Percentiles rank a stretch among this genome's conserved stretches.
Conservation (phyloP, 2,329 filamentous ascomycete species). For the Talaromyces sp. region DNA sequence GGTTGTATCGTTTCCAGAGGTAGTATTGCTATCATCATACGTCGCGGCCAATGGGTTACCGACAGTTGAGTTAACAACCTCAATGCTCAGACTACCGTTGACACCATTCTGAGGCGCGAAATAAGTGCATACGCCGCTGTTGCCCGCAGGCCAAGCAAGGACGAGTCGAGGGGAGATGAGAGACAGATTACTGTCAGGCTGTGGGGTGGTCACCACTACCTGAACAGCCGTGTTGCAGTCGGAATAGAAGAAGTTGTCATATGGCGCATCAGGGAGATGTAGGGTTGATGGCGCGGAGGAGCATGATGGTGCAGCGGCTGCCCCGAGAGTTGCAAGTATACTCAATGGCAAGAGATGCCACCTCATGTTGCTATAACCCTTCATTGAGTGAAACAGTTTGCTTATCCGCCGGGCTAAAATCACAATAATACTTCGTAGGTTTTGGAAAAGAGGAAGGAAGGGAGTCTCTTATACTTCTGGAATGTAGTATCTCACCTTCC, state of each 20-base stretch:
- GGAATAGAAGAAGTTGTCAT: constrained; percentile 65
- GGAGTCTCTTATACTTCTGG: background rate
- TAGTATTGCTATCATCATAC: constrained; percentile 32
- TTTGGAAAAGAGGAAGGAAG: background rate
- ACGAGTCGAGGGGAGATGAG: constrained; percentile 60
- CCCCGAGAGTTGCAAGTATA: background rate
- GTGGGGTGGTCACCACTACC: constrained; percentile 61
- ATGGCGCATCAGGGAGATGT: constrained; percentile 57
- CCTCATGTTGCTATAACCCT: background rate
- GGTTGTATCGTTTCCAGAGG: constrained; percentile 27
- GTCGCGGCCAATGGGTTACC: constrained; percentile 51
- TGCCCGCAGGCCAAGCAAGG: constrained; percentile 65
- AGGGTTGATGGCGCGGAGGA: constrained; percentile 39
- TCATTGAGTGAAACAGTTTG: background rate
- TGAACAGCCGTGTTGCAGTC: constrained; percentile 62
- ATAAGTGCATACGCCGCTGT: constrained; percentile 59
- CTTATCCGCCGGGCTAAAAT: background rate
- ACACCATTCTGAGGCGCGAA: constrained; percentile 56
- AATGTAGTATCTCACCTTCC: background rate
- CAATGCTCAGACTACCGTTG: constrained; percentile 56
- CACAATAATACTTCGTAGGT: background rate
- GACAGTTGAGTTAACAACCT: constrained; percentile 51
- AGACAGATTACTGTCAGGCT: constrained; percentile 53
- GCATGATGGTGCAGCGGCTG: constrained; percentile 23
- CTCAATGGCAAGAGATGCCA: background rate